Evolutionary conservation across 1,139 yeast species (phyloP).

Genomic region (Hanseniaspora uvarum): DNA sequence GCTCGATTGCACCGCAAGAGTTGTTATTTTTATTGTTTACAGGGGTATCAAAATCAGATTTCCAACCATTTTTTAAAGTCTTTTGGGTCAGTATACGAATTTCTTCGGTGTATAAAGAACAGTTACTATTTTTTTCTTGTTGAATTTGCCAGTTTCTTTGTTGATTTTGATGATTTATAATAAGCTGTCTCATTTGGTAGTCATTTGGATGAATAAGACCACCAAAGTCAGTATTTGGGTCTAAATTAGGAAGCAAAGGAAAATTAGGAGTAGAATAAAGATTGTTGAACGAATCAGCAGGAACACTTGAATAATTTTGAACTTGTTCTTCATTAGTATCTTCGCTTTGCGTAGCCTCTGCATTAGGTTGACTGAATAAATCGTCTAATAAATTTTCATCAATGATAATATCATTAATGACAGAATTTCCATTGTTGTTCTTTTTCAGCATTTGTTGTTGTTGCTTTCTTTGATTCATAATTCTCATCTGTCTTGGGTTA

Average conservation of each 20-base stretch:
- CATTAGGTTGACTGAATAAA: neutral
- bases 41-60: conserved; percentile 56
- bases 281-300: conserved; percentile 5
- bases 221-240: conserved; percentile 9
- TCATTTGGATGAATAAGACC: conserved; percentile 33
- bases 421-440: neutral
- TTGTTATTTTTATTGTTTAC: neutral
- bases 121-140: conserved; percentile 30
- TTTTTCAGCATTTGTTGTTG: conserved; percentile 1
- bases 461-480: conserved; percentile 11
- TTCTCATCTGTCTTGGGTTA: conserved; percentile 5
- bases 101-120: conserved; percentile 55
- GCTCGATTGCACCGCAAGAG: conserved; percentile 57
- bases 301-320: neutral
- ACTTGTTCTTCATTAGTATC: neutral
- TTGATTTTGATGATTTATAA: conserved; percentile 29
- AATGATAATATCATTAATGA: conserved; percentile 11
- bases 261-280: conserved; percentile 4
- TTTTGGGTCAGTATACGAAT: conserved; percentile 64
- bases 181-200: conserved; percentile 34
- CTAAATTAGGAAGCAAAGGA: neutral
- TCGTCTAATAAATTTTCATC: conserved; percentile 15
- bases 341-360: neutral
- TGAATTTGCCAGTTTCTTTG: conserved; percentile 29
- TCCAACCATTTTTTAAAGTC: conserved; percentile 85